Percentiles rank a stretch among this genome's conserved stretches.
Evolutionary conservation across 495 filamentous ascomycete genomes (phyloP).

Genomic region (Sporormia fimetaria): DNA sequence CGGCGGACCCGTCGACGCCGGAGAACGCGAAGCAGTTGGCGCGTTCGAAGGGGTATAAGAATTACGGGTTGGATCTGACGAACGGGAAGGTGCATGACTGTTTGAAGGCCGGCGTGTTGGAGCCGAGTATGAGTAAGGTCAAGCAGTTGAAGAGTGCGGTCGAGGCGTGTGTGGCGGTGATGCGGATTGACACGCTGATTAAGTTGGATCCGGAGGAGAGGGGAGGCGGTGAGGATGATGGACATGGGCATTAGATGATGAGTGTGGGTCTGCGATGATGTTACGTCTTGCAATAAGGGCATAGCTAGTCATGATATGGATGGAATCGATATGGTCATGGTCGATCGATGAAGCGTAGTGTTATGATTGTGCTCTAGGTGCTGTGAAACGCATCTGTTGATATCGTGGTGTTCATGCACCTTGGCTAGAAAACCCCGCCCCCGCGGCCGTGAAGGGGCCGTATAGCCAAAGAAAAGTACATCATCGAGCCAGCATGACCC

Average conservation of each 20-base stretch:
- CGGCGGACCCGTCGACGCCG: slow-evolving; percentile 43
- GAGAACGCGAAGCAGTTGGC: slow-evolving; percentile 79
- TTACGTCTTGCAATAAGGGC: no score
- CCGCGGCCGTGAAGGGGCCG: no score
- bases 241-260: slow-evolving; percentile 59
- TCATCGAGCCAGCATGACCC: no score
- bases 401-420: no score
- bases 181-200: slow-evolving; percentile 99
- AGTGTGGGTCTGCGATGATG: no score
- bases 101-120: slow-evolving; percentile 88
- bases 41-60: slow-evolving; percentile 93
- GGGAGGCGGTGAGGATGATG: slow-evolving; percentile 61
- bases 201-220: slow-evolving; percentile 88
- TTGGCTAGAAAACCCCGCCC: no score
- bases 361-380: no score
- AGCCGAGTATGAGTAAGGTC: slow-evolving; percentile 97
- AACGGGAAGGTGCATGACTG: slow-evolving; percentile 87
- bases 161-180: slow-evolving; percentile 97
- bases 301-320: no score
- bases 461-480: no score
- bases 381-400: no score
- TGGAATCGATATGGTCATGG: no score
- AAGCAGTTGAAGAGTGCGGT: slow-evolving; percentile 97
- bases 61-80: slow-evolving; percentile 86
- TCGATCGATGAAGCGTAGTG: no score